Evolutionary conservation across 179 eudicot genomes (phyloP).

Genomic region (Dionaea muscipula): DNA sequence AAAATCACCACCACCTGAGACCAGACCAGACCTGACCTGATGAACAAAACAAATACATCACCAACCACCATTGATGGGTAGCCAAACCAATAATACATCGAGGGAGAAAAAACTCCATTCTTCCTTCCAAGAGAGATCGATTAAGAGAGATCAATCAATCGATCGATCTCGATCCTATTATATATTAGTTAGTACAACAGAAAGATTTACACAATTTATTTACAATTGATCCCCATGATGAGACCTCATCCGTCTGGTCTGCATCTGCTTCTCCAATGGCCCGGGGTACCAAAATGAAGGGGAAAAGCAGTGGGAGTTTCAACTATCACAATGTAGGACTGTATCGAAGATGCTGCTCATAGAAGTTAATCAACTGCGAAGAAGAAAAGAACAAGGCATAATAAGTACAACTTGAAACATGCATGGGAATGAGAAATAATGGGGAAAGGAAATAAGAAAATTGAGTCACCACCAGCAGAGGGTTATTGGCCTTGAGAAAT

Average conservation of each 20-base stretch:
- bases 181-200: neutral
- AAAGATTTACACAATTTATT: neutral
- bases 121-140: too few relatives aligned
- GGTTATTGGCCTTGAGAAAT: constrained; percentile 73
- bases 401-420: neutral
- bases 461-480: constrained; percentile 50
- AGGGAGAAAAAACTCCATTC: too few relatives aligned
- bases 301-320: neutral
- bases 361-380: constrained; percentile 66
- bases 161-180: too few relatives aligned
- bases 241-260: neutral
- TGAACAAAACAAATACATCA: too few relatives aligned
- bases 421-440: neutral
- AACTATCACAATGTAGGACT: constrained; percentile 18
- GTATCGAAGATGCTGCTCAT: constrained; percentile 70
- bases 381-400: constrained; percentile 2
- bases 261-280: neutral
- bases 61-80: too few relatives aligned
- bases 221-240: neutral
- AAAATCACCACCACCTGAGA: too few relatives aligned
- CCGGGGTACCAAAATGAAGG: neutral
- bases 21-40: too few relatives aligned
- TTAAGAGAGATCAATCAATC: too few relatives aligned
- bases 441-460: neutral
- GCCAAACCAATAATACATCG: too few relatives aligned